Base-by-base conservation (phyloP, 2,329 filamentous ascomycete genomes). In the Metarhizium sp. region DNA sequence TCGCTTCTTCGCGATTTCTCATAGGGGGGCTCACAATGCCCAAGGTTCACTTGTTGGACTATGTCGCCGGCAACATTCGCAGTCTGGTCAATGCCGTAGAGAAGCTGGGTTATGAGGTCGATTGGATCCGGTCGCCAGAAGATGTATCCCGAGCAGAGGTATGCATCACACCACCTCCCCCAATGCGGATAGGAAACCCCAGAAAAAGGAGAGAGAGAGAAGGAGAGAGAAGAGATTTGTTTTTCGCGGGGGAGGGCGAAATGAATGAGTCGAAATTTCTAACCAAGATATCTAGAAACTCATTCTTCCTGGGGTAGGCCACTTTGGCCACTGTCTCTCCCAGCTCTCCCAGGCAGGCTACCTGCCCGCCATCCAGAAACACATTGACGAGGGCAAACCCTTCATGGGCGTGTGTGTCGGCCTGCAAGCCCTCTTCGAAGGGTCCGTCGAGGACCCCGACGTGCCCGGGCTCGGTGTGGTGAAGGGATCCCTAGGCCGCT, bases 341-440 rank as follows among this genome's bases (percentile, higher is more conserved):
- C 91, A 96, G 68, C 85, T 99, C 62, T 78, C 86, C 16, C 80
- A 84, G 46, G 90, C 90, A 42, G 90, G 88, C 60, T 99, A 92
- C 72, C 77, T 92, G 54, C 87, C 90, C 57, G 88, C 91, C 10
- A 86, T 99, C 60, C 83, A 79, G 62, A 78, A 84, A 61, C 91
- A 97, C 74, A 92, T 99, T 64, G 78, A 84, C 53, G 81, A 87
- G 14, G 92, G 91, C n/a, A 97, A 97, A 73, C 91, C 92, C 14
- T 97, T 99, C 69, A 95, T 99, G 86, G 92, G 88, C 51, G 95
- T 99, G 66, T 99, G 94, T 67, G 94, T 99, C 54, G 94, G 94
- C 2, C 71, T 97, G 14, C 94, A 99, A 72, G 90, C 89, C 1
- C 77, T 99, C 0, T 97, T 96, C 66, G 79, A 89, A 61, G 87